phyloP scores from a whole-genome alignment of 139 green algal species.

The Closterium sp. region DNA sequence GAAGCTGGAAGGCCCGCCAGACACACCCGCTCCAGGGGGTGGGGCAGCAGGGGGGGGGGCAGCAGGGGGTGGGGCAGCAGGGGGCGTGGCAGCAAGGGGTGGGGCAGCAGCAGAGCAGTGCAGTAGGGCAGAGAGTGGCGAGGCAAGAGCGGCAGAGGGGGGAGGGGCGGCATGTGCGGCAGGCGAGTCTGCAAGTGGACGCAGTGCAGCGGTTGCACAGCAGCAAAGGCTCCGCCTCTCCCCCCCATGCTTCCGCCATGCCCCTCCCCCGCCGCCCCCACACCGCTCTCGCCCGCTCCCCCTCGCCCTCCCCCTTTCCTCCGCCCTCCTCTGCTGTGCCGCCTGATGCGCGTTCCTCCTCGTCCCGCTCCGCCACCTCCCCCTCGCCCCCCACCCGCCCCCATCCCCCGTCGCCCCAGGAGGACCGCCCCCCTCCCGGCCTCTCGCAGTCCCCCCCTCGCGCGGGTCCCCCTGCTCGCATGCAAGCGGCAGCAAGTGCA shows the following conservation, averaged over 20 bases:
- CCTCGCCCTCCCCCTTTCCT: background rate
- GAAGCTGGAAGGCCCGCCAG: background rate
- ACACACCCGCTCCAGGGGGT: background rate
- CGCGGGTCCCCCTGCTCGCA: background rate
- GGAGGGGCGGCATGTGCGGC: background rate
- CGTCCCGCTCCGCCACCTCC: background rate
- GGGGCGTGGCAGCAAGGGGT: background rate
- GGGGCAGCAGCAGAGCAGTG: background rate
- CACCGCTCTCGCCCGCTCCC: background rate
- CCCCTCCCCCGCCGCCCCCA: background rate
- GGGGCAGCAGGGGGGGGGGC: background rate
- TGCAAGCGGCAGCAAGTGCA: background rate
- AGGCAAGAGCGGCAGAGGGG: background rate
- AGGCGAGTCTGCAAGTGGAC: background rate
- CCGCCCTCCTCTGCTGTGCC: background rate
- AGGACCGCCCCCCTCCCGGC: background rate
- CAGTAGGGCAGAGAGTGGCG: background rate
- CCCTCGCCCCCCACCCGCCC: background rate
- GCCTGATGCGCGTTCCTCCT: background rate
- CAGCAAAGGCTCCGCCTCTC: background rate
- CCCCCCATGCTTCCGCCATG: background rate
- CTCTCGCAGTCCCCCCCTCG: background rate
- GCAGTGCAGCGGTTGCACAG: background rate
- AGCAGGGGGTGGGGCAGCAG: background rate
- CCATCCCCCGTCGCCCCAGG: background rate